Conservation (phyloP, 768 basidiomycete genomes). For the Boletus vermiculosoides region DNA sequence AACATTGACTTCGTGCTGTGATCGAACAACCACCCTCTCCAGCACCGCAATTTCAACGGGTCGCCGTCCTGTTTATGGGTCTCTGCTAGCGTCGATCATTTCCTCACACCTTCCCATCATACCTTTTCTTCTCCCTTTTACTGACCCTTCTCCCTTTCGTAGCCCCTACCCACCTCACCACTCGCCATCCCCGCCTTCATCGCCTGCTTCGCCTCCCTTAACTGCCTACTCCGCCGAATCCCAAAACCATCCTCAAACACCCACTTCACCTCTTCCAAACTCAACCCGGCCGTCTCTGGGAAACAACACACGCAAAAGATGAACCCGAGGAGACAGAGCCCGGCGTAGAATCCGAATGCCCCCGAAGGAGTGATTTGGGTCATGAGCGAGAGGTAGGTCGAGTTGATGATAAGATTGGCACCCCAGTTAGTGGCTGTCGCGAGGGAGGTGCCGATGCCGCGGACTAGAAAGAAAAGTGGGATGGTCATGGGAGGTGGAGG, state of each 20-base stretch:
- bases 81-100: neutral
- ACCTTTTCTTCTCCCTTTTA: neutral
- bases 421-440: conserved; percentile 79
- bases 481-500: too few species aligned
- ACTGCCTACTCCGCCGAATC: conserved; percentile 51
- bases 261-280: conserved; percentile 63
- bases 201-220: conserved; percentile 33
- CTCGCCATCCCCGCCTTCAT: neutral
- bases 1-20: neutral
- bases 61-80: neutral
- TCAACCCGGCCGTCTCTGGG: conserved; percentile 77
- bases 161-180: too few species aligned
- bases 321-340: conserved; percentile 67
- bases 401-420: conserved; percentile 70
- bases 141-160: neutral
- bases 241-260: conserved; percentile 67
- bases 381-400: conserved; percentile 82
- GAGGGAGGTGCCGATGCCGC: conserved; percentile 75
- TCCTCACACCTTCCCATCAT: neutral
- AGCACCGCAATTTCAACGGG: neutral
- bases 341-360: conserved; percentile 76
- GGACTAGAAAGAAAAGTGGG: conserved; percentile 41
- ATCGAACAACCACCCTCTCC: neutral
- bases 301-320: conserved; percentile 68
- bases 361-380: conserved; percentile 68